Percentiles rank a stretch among this genome's conserved stretches.
Conservation (phyloP, 768 basidiomycete genomes). For the Rossbeevera mucosa region DNA sequence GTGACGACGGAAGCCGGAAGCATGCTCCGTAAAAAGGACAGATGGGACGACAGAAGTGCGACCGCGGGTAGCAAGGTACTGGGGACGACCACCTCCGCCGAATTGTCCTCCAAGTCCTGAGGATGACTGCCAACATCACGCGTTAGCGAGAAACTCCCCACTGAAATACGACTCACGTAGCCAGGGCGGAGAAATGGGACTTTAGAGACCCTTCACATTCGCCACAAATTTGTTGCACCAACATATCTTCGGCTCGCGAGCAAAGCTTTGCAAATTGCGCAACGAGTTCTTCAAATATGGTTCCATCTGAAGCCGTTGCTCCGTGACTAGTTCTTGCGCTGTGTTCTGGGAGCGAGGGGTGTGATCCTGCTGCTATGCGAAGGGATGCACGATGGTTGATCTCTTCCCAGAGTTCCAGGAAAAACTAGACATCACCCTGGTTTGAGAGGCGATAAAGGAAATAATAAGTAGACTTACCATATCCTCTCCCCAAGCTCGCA, state of each 20-base stretch:
- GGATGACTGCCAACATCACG: slow-evolving; percentile 7
- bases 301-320: slow-evolving; percentile 46
- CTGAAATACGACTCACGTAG: slow-evolving; percentile 33
- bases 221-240: slow-evolving; percentile 72
- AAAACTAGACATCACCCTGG: slow-evolving; percentile 55
- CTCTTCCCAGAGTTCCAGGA: slow-evolving; percentile 85
- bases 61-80: slow-evolving; percentile 72
- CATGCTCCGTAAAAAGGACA: slow-evolving; percentile 59
- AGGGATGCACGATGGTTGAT: slow-evolving; percentile 59
- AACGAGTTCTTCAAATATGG: slow-evolving; percentile 79
- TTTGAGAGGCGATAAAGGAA: not conserved
- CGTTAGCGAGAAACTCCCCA: not conserved
- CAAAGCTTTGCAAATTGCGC: slow-evolving; percentile 56
- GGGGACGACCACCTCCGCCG: slow-evolving; percentile 47
- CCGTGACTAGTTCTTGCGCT: slow-evolving; percentile 14
- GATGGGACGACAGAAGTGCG: slow-evolving; percentile 74
- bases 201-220: slow-evolving; percentile 79
- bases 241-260: slow-evolving; percentile 80
- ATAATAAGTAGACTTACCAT: slow-evolving; percentile 48
- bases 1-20: slow-evolving; percentile 58
- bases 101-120: slow-evolving; percentile 7
- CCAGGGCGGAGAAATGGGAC: slow-evolving; percentile 58
- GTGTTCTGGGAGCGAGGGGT: slow-evolving; percentile 48
- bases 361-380: slow-evolving; percentile 48
- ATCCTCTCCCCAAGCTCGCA: slow-evolving; percentile 88